Base-by-base conservation (phyloP, 371 early-diverging fungal genomes). In the Coemansia sp. region DNA sequence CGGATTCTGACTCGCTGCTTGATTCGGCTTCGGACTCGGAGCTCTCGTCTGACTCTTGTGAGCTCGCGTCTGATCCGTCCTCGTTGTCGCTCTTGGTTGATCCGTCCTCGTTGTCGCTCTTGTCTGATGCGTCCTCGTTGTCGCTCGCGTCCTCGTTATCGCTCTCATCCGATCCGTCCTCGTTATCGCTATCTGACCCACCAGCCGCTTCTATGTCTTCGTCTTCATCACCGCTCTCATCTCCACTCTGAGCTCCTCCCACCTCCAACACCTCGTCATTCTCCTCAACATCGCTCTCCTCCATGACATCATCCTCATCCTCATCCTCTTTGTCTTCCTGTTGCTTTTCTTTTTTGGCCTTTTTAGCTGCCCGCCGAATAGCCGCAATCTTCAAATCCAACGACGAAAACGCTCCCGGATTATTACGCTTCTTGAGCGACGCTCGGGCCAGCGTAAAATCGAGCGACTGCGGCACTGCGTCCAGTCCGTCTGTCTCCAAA, bases 361-460 rank as follows among this genome's bases (percentile, higher is more conserved):
- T 78, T 81, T 33, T 84, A 62, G 52, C 83, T 72, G 63, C 84
- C 75, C 63, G 84, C 83, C 72, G 83, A 77, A 59, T 75, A 73
- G 50, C 48, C 5, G 89, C 90, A 81, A 91, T 91, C 66, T 89
- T 89, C 37, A 90, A 89, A 58, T 92, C 92, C 28, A 85, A 65
- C 18, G 84, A 80, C 58, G 65, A 57, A 50, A 63, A 67, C 68
- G 59, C 56, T 6, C 65, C 61, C 16, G 58, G 62, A 50, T 68
- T 62, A 23, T 52, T 54, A 14, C 68, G 64, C 26, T 55, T 64
- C 71, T 89, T 91, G 28, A 93, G 80, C 67, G 89, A 88, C 12
- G 86, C 89, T 58, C 90, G 86, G 48, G 94, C 94, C 51, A 87
- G 85, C 4, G 88, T 86, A 66, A 96, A 94, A 68, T 95, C 94